Percentiles rank a stretch among this genome's conserved stretches.
These are phyloP conservation scores for Cyclotella cryptica DNA, from an alignment of 108 stramenopile genomes.

Conservation along the genomic window DNA sequence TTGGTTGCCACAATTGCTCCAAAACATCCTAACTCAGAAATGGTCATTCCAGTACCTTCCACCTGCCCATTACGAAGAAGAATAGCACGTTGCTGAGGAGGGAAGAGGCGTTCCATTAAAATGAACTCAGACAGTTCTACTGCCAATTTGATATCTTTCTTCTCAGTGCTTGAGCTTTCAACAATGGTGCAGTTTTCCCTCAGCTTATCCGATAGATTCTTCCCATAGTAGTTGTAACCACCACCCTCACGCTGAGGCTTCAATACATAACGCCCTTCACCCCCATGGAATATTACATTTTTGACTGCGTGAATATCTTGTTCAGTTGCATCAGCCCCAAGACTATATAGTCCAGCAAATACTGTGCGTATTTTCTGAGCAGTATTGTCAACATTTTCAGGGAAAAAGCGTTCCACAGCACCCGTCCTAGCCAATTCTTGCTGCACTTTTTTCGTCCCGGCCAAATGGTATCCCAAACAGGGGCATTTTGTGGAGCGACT, in stretches of 20 bases:
- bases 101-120: conserved; percentile 88
- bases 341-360: conserved; percentile 85
- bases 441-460: conserved; percentile 98
- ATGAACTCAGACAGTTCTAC: conserved; percentile 78
- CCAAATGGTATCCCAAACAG: conserved; percentile 92
- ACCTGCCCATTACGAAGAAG: conserved; percentile 75
- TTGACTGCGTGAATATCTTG: conserved; percentile 72
- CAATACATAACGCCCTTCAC: conserved; percentile 82
- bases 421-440: conserved; percentile 91
- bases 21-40: conserved; percentile 86
- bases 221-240: conserved; percentile 97
- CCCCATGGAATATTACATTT: conserved; percentile 69
- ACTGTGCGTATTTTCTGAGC: conserved; percentile 61
- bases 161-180: conserved; percentile 21
- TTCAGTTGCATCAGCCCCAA: conserved; percentile 76
- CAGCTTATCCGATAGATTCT: conserved; percentile 70
- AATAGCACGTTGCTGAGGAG: conserved; percentile 77
- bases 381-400: conserved; percentile 48
- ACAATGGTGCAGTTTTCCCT: conserved; percentile 48
- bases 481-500: conserved; percentile 95
- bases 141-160: conserved; percentile 27
- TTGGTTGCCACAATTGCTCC: conserved; percentile 63
- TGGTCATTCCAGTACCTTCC: conserved; percentile 76
- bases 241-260: conserved; percentile 99
- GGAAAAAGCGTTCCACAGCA: conserved; percentile 87